phyloP scores from a whole-genome alignment of 2,329 filamentous ascomycete genomes.

The Ascochyta koolunga region DNA sequence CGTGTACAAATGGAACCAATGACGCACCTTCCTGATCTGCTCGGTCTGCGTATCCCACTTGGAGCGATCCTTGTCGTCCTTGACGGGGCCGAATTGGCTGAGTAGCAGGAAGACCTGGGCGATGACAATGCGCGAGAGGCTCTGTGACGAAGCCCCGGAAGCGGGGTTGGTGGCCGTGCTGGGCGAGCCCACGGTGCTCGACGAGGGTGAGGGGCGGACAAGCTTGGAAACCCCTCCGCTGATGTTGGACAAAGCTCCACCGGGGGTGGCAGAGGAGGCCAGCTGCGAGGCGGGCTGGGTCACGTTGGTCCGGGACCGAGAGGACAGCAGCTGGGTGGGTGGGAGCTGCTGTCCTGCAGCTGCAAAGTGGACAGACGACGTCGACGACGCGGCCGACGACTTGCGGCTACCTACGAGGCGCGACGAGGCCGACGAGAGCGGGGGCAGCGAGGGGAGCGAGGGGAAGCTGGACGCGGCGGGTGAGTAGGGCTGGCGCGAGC shows the following conservation, averaged over 20 bases:
- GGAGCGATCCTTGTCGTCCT: conserved; percentile 86
- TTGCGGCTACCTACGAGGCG: conserved; percentile 60
- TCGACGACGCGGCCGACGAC: conserved; percentile 60
- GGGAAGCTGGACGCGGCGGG: conserved; percentile 60
- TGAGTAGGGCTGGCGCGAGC: conserved; percentile 58
- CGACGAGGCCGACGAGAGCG: conserved; percentile 52
- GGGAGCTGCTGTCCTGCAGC: conserved; percentile 63
- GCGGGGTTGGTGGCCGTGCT: conserved; percentile 57
- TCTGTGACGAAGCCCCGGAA: conserved; percentile 49
- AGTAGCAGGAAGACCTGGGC: conserved; percentile 94
- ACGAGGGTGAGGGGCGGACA: conserved; percentile 65
- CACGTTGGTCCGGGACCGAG: conserved; percentile 62
- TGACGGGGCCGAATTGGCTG: conserved; percentile 73
- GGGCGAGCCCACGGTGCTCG: conserved; percentile 61
- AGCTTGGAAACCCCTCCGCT: conserved; percentile 63
- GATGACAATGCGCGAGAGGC: conserved; percentile 87
- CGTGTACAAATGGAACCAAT: conserved; percentile 10
- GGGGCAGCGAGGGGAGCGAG: conserved; percentile 51
- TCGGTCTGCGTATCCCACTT: conserved; percentile 94
- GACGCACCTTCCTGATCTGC: conserved; percentile 84
- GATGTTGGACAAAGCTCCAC: conserved; percentile 59
- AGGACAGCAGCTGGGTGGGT: conserved; percentile 60
- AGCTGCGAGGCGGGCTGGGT: conserved; percentile 60
- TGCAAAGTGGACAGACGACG: conserved; percentile 61
- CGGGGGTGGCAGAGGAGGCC: conserved; percentile 59